Base-by-base conservation (phyloP, 768 basidiomycete species). In the Artomyces pyxidatus region DNA sequence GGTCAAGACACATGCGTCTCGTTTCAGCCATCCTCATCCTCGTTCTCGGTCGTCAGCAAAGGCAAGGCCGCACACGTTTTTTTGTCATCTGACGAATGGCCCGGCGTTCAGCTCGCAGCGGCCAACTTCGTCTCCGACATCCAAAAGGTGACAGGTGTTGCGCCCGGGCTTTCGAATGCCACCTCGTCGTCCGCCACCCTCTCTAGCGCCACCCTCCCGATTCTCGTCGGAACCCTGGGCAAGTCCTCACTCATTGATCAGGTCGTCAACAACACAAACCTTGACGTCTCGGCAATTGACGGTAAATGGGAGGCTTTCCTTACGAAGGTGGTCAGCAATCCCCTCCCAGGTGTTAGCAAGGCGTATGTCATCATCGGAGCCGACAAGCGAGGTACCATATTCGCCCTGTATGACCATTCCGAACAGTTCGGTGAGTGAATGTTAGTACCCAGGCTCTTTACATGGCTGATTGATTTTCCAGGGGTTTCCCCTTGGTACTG, bases 401-500 rank as follows among this genome's bases (percentile, higher is more conserved):
- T 71, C 57, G 79, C 73, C 2, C 56, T 85, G 28, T 84, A 85
- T 58, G 81, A 83, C 58, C 75, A 81, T 48, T 80, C 78, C 9
- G 82, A 85, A 59, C 82, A 84, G 58, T 77, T 84, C 59, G 83
- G 83, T 58, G 46, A 29, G 59, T 53, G 4, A 16, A 23, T 9
- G 14, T 26, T 8, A 19, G n/a, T 38, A 38, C 47, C 50, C 45
- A 26, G 21, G n/a, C 42, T 42, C 6, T 19, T 14, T 43, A 39
- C 17, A 37, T 32, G 23, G 25, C 48, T n/a, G 3, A 25, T 30
- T 48, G 32, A 28, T 3, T 37, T 4, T 9, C 30, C 47, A 80
- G 78, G 80, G 48, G 79, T 83, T 28, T 81, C 80, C 17, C 81
- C 81, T n/a, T 83, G 81, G 80, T 80, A 75, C 51, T 82, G 77